phyloP scores from a whole-genome alignment of 768 basidiomycete genomes.

The Podaxis sp. region DNA sequence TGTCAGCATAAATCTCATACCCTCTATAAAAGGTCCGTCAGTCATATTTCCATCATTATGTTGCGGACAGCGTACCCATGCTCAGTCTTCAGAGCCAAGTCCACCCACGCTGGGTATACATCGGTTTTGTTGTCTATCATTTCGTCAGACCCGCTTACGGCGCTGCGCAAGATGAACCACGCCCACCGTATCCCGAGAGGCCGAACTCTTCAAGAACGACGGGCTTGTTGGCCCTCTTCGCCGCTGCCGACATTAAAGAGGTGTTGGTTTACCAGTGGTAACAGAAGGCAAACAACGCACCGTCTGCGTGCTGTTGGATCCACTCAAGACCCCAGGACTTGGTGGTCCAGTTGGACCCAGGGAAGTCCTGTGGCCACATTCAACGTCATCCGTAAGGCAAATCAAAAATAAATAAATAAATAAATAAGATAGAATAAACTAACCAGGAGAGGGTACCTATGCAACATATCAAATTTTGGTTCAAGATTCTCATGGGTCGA shows the following conservation, averaged over 20 bases:
- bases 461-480: not conserved
- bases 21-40: conserved; percentile 20
- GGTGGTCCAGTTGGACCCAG: conserved; percentile 47
- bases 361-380: conserved; percentile 33
- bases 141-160: not conserved
- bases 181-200: conserved; percentile 39
- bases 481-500: not conserved
- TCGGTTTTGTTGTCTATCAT: conserved; percentile 44
- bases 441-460: conserved; percentile 37
- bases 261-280: not conserved
- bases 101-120: conserved; percentile 52
- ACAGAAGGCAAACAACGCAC: conserved; percentile 23
- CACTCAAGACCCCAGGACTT: conserved; percentile 54
- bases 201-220: conserved; percentile 67
- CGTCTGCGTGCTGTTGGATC: conserved; percentile 53
- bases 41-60: not conserved
- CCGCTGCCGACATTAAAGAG: conserved; percentile 32
- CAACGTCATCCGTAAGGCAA: not conserved
- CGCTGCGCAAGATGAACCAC: not conserved
- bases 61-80: conserved; percentile 39
- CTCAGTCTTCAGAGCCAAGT: conserved; percentile 43
- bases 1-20: conserved; percentile 19
- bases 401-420: not conserved
- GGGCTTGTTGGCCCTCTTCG: conserved; percentile 54
- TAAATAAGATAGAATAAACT: conserved; percentile 8